These are phyloP conservation scores for Lichtheimia corymbifera DNA, from an alignment of 371 early-diverging fungal species.

Conservation along the genomic window DNA sequence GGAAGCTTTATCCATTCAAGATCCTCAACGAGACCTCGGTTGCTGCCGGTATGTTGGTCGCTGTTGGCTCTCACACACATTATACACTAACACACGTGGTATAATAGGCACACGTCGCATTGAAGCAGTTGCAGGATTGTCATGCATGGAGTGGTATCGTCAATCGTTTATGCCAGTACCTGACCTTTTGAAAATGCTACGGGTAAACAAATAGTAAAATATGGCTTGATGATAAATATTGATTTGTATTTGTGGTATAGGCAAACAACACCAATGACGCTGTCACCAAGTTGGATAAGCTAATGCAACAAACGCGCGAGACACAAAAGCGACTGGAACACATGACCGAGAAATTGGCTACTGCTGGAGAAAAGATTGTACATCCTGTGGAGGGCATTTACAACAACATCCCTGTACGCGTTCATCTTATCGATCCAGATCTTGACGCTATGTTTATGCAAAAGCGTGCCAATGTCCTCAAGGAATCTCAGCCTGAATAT, in stretches of 20 bases:
- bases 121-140: slow-evolving; percentile 72
- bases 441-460: slow-evolving; percentile 53
- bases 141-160: slow-evolving; percentile 55
- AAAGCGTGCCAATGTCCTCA: slow-evolving; percentile 54
- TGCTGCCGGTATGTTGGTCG: slow-evolving; percentile 55
- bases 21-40: slow-evolving; percentile 70
- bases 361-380: slow-evolving; percentile 25
- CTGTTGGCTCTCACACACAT: background rate
- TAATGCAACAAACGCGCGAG: slow-evolving; percentile 36
- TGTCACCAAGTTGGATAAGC: slow-evolving; percentile 39
- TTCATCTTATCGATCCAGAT: slow-evolving; percentile 55
- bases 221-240: background rate
- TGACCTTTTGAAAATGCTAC: slow-evolving; percentile 39
- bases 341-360: slow-evolving; percentile 43
- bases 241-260: slow-evolving; percentile 1
- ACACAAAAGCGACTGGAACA: slow-evolving; percentile 39
- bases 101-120: slow-evolving; percentile 69
- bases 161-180: slow-evolving; percentile 51
- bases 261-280: slow-evolving; percentile 44
- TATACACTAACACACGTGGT: background rate
- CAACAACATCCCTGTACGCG: slow-evolving; percentile 36
- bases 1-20: slow-evolving; percentile 70
- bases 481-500: slow-evolving; percentile 36
- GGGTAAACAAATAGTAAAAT: slow-evolving; percentile 22
- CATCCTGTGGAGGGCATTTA: slow-evolving; percentile 24